Conservation (phyloP, 352 stramenopile genomes). For the Phytophthora niederhauseri region DNA sequence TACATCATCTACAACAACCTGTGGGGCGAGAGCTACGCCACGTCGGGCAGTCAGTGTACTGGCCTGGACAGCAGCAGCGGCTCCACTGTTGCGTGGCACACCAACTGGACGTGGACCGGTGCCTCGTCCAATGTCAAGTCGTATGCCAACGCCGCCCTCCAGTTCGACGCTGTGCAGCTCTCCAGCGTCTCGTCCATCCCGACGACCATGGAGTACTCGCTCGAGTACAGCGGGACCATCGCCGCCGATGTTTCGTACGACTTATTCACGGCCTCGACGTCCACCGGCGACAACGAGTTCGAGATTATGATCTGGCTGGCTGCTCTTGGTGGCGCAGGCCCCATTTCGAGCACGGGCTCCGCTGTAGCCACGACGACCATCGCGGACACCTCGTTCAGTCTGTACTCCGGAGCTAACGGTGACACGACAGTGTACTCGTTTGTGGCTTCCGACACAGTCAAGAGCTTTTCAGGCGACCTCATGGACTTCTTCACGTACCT, state of each 20-base stretch:
- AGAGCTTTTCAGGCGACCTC: slow-evolving; percentile 37
- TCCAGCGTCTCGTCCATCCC: slow-evolving; percentile 42
- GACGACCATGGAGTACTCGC: slow-evolving; percentile 39
- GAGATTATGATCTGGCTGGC: slow-evolving; percentile 58
- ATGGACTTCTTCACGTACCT: slow-evolving; percentile 45
- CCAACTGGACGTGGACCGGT: slow-evolving; percentile 37
- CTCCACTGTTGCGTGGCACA: slow-evolving; percentile 40
- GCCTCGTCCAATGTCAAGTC: slow-evolving; percentile 44
- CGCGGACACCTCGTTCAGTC: slow-evolving; percentile 19
- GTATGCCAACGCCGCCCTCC: slow-evolving; percentile 48
- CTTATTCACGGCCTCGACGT: slow-evolving; percentile 41
- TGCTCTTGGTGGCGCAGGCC: slow-evolving; percentile 35
- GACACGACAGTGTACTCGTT: slow-evolving; percentile 47
- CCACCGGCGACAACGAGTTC: slow-evolving; percentile 34
- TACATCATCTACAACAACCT: slow-evolving; percentile 61
- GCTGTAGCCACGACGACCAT: slow-evolving; percentile 32
- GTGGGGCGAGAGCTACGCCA: slow-evolving; percentile 37
- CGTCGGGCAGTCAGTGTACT: slow-evolving; percentile 47
- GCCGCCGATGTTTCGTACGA: slow-evolving; percentile 49
- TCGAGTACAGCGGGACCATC: slow-evolving; percentile 34
- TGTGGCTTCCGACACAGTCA: slow-evolving; percentile 29
- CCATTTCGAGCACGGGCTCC: slow-evolving; percentile 41
- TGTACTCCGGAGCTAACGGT: slow-evolving; percentile 39
- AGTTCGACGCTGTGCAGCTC: slow-evolving; percentile 40
- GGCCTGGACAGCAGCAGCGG: slow-evolving; percentile 36